Percentiles rank a stretch among this genome's conserved stretches.
Conservation (phyloP, 2,329 filamentous ascomycete species). For the Dothiorella sarmentorum region DNA sequence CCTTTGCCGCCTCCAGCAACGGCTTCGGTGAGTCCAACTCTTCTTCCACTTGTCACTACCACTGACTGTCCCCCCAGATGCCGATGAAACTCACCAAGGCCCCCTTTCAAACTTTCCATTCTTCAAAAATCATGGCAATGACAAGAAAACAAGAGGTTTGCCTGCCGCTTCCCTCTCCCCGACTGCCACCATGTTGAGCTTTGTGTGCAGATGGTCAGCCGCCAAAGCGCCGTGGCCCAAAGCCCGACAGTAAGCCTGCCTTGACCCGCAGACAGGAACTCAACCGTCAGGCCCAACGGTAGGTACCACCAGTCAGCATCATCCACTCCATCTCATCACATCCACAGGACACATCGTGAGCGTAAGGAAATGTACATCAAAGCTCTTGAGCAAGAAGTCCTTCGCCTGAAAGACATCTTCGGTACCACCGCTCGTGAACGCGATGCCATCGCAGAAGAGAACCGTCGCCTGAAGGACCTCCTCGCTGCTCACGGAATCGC, state of each 20-base stretch:
- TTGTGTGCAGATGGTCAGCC: slow-evolving; percentile 67
- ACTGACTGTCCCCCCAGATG: neutral
- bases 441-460: slow-evolving; percentile 73
- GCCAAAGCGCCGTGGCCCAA: slow-evolving; percentile 86
- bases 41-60: neutral
- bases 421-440: slow-evolving; percentile 71
- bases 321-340: slow-evolving; percentile 6
- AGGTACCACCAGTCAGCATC: slow-evolving; percentile 24
- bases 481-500: slow-evolving; percentile 58
- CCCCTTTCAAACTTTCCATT: slow-evolving; percentile 17
- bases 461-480: slow-evolving; percentile 66
- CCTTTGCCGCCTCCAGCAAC: slow-evolving; percentile 4
- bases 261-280: slow-evolving; percentile 88
- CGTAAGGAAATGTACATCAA: slow-evolving; percentile 96
- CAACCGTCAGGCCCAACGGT: slow-evolving; percentile 95
- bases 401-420: slow-evolving; percentile 83
- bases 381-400: slow-evolving; percentile 84
- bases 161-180: neutral
- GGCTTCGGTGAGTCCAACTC: slow-evolving; percentile 9
- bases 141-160: slow-evolving; percentile 21
- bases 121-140: slow-evolving; percentile 19
- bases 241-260: slow-evolving; percentile 93
- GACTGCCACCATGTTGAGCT: neutral
- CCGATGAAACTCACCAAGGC: neutral
- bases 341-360: slow-evolving; percentile 82